Evolutionary conservation across 1,284 basidiomycete species (phyloP), one percentile per base, ranked within the genome.

Genomic region (Malassezia sp.): DNA sequence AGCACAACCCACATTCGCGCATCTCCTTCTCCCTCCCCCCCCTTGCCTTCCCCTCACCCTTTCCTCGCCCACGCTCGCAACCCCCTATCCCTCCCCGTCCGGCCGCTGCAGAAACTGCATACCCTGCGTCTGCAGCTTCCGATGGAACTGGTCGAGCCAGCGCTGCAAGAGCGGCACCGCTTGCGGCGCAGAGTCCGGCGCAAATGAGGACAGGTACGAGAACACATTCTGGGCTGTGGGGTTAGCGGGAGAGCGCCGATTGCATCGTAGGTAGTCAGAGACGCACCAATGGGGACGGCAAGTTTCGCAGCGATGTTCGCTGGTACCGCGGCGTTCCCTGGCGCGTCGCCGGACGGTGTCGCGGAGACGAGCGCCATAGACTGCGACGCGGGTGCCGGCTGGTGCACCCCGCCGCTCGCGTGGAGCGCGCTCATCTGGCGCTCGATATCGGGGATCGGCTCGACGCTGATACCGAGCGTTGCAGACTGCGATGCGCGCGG

Each of bases 81-180:
- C 29, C n/a, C n/a, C n/a, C 41, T 18, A 4, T 30, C 15, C 20
- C 36, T 28, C 45, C 17, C 36, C 53, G 17, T 61, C 57, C 21
- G 46, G 43, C 47, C 54, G 59, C 20, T 59, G 56, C 10, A 67
- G 44, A 24, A 59, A 66, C 0, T 33, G 47, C 3, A 54, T n/a
- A 15, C 66, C 66, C 27, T 66, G 64, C 3, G 59, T 38, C 17
- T 53, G 47, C 12, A 69, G 52, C 39, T 69, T 69, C 32, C 61
- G 49, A 40, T 67, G 55, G 41, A 69, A 59, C 41, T 61, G 57
- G 38, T 70, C 59, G n/a, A 70, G 49, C 67, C 67, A 70, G 32
- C 61, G 63, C 35, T 66, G 60, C 6, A 70, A 43, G 2, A 67
- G 45, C 4, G 67, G 63, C 2, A 59, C 61, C 2, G 67, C 61